Percentiles rank a stretch among this genome's conserved stretches.
phyloP scores from a whole-genome alignment of 2,329 filamentous ascomycete species.

The Harringtonia lauricola region DNA sequence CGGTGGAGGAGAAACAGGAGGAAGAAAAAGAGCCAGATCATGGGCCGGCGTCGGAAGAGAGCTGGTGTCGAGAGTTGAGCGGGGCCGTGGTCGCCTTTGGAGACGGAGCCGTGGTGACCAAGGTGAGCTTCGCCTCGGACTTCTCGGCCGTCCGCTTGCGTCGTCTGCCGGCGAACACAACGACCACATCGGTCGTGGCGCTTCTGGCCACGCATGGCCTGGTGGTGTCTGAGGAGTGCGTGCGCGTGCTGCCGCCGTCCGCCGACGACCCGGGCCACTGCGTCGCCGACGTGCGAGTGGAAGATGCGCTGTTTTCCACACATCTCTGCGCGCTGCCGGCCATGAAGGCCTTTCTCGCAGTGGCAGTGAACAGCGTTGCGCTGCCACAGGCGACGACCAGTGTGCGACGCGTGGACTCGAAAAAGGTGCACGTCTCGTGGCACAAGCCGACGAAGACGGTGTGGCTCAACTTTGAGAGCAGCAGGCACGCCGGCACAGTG shows the following conservation, averaged over 20 bases:
- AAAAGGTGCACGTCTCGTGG: conserved; percentile 25
- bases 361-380: background rate
- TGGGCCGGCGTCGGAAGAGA: background rate
- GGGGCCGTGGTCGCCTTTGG: conserved; percentile 21
- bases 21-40: background rate
- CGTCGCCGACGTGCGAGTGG: conserved; percentile 15
- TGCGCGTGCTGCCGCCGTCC: background rate
- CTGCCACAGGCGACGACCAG: conserved; percentile 5
- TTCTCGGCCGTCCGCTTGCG: conserved; percentile 23
- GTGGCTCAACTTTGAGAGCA: conserved; percentile 18
- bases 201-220: conserved; percentile 10
- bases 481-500: conserved; percentile 13
- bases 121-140: conserved; percentile 21
- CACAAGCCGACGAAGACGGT: conserved; percentile 18
- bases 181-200: conserved; percentile 8
- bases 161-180: conserved; percentile 15
- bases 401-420: conserved; percentile 20
- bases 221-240: background rate
- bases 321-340: conserved; percentile 4
- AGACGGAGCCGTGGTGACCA: conserved; percentile 19
- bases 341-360: background rate
- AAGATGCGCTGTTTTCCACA: conserved; percentile 18
- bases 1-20: too few species aligned
- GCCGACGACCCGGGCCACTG: background rate
- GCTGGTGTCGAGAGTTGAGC: conserved; percentile 10